Percentiles rank a stretch among this genome's conserved stretches.
Conservation (phyloP, 345 rosid species). For the Boechera divaricarpa region DNA sequence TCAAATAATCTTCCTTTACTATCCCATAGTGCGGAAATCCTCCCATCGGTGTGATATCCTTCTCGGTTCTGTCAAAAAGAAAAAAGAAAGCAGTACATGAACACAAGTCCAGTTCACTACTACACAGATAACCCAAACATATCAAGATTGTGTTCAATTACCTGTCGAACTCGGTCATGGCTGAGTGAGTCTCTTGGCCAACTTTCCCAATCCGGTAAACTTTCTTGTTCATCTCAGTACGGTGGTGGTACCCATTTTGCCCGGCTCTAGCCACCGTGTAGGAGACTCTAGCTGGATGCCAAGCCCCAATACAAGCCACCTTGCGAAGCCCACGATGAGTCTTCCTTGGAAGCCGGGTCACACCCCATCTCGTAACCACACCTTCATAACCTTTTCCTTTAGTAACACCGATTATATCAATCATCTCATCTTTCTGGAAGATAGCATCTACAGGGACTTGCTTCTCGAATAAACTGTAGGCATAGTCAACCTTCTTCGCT, state of each 20-base stretch:
- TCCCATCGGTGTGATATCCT: slow-evolving; percentile 90
- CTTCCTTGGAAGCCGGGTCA: slow-evolving; percentile 91
- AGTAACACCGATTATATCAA: slow-evolving; percentile 86
- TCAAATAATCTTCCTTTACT: slow-evolving; percentile 76
- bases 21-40: slow-evolving; percentile 93
- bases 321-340: slow-evolving; percentile 96
- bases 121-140: neutral
- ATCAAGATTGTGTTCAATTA: slow-evolving; percentile 12
- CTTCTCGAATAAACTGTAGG: slow-evolving; percentile 86
- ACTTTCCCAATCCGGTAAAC: slow-evolving; percentile 79
- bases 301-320: slow-evolving; percentile 97
- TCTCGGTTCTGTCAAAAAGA: slow-evolving; percentile 55
- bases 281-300: slow-evolving; percentile 99
- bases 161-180: slow-evolving; percentile 89
- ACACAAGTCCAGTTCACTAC: slow-evolving; percentile 36
- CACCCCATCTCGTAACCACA: slow-evolving; percentile 97
- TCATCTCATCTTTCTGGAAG: slow-evolving; percentile 96
- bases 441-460: slow-evolving; percentile 77
- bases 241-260: slow-evolving; percentile 92
- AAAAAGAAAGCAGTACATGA: neutral
- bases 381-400: slow-evolving; percentile 96
- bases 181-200: slow-evolving; percentile 76
- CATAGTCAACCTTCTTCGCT: slow-evolving; percentile 80
- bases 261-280: slow-evolving; percentile 98
- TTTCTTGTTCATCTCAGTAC: slow-evolving; percentile 94